Percentiles rank a stretch among this genome's conserved stretches.
These are phyloP conservation scores for Jasminum sambac DNA, from an alignment of 257 asterid genomes.

Conservation along the genomic window DNA sequence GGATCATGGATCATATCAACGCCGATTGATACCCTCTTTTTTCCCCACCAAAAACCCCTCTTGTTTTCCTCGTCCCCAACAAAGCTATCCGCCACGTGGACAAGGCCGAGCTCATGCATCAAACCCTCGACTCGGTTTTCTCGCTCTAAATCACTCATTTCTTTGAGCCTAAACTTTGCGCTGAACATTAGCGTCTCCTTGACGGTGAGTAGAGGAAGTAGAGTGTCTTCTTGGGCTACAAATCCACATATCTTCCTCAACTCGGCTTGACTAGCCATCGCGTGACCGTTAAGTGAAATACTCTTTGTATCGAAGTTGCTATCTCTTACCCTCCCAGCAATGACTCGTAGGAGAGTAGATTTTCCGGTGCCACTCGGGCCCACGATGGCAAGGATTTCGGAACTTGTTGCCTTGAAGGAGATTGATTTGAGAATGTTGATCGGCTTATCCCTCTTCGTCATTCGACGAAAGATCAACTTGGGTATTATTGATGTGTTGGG, in stretches of 20 bases:
- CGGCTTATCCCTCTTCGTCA: conserved; percentile 40
- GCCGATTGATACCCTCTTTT: conserved; percentile 76
- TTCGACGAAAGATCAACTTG: conserved; percentile 6
- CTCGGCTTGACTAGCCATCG: conserved; percentile 45
- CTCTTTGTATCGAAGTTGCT: conserved; percentile 50
- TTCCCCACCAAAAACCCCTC: conserved; percentile 91
- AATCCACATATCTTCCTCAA: conserved; percentile 76
- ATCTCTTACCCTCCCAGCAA: conserved; percentile 62
- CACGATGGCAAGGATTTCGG: conserved; percentile 65
- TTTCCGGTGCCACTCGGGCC: conserved; percentile 95
- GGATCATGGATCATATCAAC: conserved; percentile 88
- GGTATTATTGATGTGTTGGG: conserved; percentile 30
- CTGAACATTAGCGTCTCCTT: conserved; percentile 70
- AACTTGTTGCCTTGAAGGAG: conserved; percentile 63
- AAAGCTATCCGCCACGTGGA: conserved; percentile 62
- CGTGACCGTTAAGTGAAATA: conserved; percentile 45
- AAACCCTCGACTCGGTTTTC: conserved; percentile 56
- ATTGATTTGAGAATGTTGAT: conserved; percentile 62
- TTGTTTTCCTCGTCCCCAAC: conserved; percentile 80
- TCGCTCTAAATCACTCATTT: conserved; percentile 41
- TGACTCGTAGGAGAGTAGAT: conserved; percentile 60
- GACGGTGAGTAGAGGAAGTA: conserved; percentile 76
- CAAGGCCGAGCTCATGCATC: conserved; percentile 84
- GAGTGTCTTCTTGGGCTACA: conserved; percentile 79
- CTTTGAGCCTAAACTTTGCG: conserved; percentile 64